Percentiles rank a stretch among this genome's conserved stretches.
These are phyloP conservation scores for Colletotrichum acutatum DNA, from an alignment of 2,329 filamentous ascomycete species.

Conservation along the genomic window DNA sequence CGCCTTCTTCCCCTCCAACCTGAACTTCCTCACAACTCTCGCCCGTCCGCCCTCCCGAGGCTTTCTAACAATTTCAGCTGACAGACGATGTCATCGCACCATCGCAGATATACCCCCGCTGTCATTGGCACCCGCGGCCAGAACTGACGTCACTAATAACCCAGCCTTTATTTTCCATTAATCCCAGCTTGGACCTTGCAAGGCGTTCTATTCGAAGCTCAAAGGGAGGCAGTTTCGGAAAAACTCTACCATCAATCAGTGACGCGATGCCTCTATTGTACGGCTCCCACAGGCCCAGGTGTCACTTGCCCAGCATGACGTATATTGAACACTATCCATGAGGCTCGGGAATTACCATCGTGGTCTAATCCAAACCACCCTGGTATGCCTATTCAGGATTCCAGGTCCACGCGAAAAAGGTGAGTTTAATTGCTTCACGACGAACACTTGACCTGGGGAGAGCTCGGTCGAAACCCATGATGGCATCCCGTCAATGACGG, in stretches of 20 bases:
- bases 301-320: conserved; percentile 16
- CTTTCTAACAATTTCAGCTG: conserved; percentile 31
- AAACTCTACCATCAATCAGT: conserved; percentile 26
- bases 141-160: conserved; percentile 30
- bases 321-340: conserved; percentile 6
- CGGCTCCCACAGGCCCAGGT: conserved; percentile 1
- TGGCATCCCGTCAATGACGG: conserved; percentile 12
- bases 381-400: background rate
- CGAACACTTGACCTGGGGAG: conserved; percentile 11
- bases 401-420: conserved; percentile 5
- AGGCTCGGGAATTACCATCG: conserved; percentile 11
- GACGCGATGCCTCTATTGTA: conserved; percentile 20
- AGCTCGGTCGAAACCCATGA: conserved; percentile 23
- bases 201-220: conserved; percentile 18
- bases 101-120: conserved; percentile 4
- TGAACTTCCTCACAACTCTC: background rate
- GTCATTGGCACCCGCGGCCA: conserved; percentile 17
- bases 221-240: conserved; percentile 18
- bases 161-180: background rate
- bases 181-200: conserved; percentile 33
- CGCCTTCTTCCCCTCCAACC: background rate
- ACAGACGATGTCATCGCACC: conserved; percentile 31
- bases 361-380: background rate
- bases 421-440: conserved; percentile 22
- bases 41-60: conserved; percentile 19